Percentiles rank a stretch among this genome's conserved stretches.
Conservation (phyloP, 768 basidiomycete species). For the Amanita muscaria region DNA sequence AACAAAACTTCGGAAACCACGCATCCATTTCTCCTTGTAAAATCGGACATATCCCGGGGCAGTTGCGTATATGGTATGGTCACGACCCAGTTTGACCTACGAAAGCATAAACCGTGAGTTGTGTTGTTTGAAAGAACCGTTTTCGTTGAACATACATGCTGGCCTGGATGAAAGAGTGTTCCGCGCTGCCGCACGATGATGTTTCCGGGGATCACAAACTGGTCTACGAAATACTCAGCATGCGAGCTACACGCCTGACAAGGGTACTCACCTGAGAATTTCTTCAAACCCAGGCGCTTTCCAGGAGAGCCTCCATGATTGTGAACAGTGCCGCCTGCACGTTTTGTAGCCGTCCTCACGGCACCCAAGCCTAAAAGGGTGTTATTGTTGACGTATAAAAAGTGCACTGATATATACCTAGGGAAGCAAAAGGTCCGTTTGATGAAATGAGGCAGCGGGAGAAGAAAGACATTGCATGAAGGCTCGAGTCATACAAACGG, state of each 20-base stretch:
- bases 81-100: conserved; percentile 87
- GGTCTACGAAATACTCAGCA: conserved; percentile 44
- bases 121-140: not conserved
- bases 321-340: conserved; percentile 88
- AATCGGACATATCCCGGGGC: conserved; percentile 91
- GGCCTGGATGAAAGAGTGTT: conserved; percentile 86
- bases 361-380: conserved; percentile 41
- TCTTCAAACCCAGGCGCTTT: conserved; percentile 90
- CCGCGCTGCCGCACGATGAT: conserved; percentile 96
- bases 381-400: conserved; percentile 2
- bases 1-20: conserved; percentile 67
- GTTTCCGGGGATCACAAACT: conserved; percentile 88
- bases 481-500: not conserved
- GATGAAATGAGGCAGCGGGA: conserved; percentile 31
- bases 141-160: conserved; percentile 67
- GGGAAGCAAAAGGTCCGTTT: conserved; percentile 42
- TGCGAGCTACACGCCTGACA: not conserved
- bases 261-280: conserved; percentile 71
- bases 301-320: conserved; percentile 93
- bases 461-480: conserved; percentile 37
- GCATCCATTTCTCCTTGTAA: conserved; percentile 75
- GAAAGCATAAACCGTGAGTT: not conserved
- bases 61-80: conserved; percentile 89
- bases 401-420: conserved; percentile 23
- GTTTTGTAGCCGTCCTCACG: conserved; percentile 90